Base-by-base conservation (phyloP, 768 basidiomycete genomes). In the Rhizopogon salebrosus region DNA sequence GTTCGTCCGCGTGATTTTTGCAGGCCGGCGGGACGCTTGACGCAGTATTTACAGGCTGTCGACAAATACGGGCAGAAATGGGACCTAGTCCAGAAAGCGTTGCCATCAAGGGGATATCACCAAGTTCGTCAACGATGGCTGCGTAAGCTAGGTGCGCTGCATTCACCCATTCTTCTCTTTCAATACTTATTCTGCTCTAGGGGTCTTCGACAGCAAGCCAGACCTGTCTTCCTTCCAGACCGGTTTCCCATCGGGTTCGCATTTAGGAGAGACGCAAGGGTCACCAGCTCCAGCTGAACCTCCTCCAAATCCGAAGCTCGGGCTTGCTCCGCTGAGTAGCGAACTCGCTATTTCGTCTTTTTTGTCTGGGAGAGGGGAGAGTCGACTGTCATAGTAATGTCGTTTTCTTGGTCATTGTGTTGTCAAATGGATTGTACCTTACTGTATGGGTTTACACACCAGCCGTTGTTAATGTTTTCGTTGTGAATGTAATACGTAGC, bases 61-160 rank as follows among this genome's bases (percentile, higher is more conserved):
- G 63, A 68, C 5, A 73, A 73, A 58, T 62, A 73, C 24, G 70
- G 72, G 27, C 70, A 73, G 52, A 63, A 69, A 53, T 66, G 71
- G 71, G 71, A 75, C 38, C 48, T 74, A 45, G 71, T 75, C 27
- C 72, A 73, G 61, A 72, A 72, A 42, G 69, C 69, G 7, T 53
- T 75, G 40, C 70, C 72, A 20, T 71, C 70, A 35, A 59, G 74
- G 45, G 70, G 73, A 1, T 74, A 74, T 48, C 73, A 75, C 49
- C 72, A 75, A 58, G 73, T 75, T 38, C 69, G 72, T 2, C 72
- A 74, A 48, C 63, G 73, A n/a, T 75, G 74, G 72, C 58, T 74
- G 49, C 63, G 72, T 41, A 74, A 73, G 52, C 51, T 73, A 2
- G 72, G 74, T 68, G 41, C 39, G 68, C 51, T 23, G 20, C 16